Conservation (phyloP, 441 rosid genomes). For the Jatropha podagrica region DNA sequence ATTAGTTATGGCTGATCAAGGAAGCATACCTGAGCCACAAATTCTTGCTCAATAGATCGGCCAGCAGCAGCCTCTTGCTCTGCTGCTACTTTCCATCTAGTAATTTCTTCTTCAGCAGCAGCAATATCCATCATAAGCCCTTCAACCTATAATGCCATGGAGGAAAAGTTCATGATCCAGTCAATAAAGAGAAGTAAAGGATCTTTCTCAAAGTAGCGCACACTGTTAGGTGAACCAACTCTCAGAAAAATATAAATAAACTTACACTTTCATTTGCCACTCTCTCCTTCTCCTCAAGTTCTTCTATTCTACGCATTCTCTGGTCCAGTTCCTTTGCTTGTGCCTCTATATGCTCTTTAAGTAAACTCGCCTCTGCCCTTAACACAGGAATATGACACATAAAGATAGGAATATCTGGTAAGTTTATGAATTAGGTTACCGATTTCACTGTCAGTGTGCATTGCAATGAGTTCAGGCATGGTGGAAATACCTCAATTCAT, state of each 20-base stretch:
- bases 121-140: conserved; percentile 96
- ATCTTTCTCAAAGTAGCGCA: neutral
- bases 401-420: conserved; percentile 27
- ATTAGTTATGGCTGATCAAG: neutral
- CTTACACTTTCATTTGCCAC: conserved; percentile 92
- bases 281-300: conserved; percentile 86
- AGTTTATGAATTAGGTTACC: conserved; percentile 17
- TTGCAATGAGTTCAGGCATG: conserved; percentile 10
- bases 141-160: conserved; percentile 58
- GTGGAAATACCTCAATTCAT: conserved; percentile 66
- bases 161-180: conserved; percentile 14
- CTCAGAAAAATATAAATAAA: conserved; percentile 15
- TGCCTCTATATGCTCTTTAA: conserved; percentile 61
- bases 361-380: conserved; percentile 80
- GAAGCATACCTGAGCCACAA: conserved; percentile 59
- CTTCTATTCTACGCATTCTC: conserved; percentile 68
- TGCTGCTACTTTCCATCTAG: conserved; percentile 97
- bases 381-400: conserved; percentile 33
- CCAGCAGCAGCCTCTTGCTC: conserved; percentile 99
- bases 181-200: conserved; percentile 7
- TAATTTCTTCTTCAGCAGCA: conserved; percentile 95
- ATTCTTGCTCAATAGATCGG: conserved; percentile 84
- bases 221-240: neutral
- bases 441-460: conserved; percentile 8
- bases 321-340: conserved; percentile 74